Evolutionary conservation across 352 stramenopile species (phyloP), one percentile per base, ranked within the genome.

Genomic region (Thraustotheca clavata): DNA sequence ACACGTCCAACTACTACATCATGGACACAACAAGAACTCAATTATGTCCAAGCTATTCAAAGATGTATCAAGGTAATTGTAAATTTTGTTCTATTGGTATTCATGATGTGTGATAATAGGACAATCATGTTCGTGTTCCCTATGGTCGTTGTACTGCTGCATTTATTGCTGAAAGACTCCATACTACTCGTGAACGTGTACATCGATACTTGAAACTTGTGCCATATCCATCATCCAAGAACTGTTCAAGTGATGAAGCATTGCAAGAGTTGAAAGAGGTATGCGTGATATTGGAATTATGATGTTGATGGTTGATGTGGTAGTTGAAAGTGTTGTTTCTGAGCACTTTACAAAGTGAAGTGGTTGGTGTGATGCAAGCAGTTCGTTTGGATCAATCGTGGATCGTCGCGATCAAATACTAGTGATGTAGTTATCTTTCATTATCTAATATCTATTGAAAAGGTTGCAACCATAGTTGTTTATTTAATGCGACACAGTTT

Each of bases 121-220:
- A 39, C 9, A 46, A 46, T 4, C 46, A 52, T 18, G 47, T 65
- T n/a, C 57, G 57, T 18, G 18, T 65, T 18, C 57, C 57, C 7
- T 24, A 43, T 4, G 57, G 57, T 14, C 46, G 47, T 27, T 40
- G 35, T 18, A n/a, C 32, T 14, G 41, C 24, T 12, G 29, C 57
- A 3, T 65, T 54, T 40, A 24, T 65, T 16, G 57, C 57, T 32
- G 57, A 65, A 33, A 39, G 47, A 38, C 24, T 65, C 18, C 57
- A 65, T 22, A 35, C 57, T 16, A 24, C 57, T 14, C 35, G 47
- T 2, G 18, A 43, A 11, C 57, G 57, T 6, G 39, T 65, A 11
- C 57, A 49, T 9, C 26, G 38, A 31, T 43, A 24, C 8, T 29
- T 62, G n/a, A 22, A 62, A 40, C 33, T 31, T 29, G 26, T 65